Evolutionary conservation across 2,329 filamentous ascomycete species (phyloP).

Genomic region (Sclerotiophoma versabilis): DNA sequence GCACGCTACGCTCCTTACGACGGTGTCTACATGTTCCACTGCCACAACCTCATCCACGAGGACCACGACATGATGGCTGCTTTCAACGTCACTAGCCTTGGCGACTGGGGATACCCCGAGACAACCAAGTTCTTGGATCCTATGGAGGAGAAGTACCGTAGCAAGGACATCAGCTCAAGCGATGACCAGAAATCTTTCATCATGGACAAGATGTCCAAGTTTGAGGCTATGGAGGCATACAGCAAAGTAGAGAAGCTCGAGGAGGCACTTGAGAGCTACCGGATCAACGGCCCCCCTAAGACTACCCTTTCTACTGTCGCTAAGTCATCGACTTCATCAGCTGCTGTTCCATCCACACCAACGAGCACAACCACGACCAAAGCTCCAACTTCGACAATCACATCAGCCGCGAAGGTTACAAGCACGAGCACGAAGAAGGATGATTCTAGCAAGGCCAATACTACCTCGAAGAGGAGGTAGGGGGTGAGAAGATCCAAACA

Average conservation of each 20-base stretch:
- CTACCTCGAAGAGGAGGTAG: conserved; percentile 12
- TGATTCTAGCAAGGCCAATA: conserved; percentile 9
- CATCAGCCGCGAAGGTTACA: conserved; percentile 4
- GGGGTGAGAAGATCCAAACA: too few relatives aligned
- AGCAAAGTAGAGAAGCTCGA: conserved; percentile 32
- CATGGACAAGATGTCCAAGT: conserved; percentile 30
- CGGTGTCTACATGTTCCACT: conserved; percentile 60
- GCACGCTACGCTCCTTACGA: conserved; percentile 50
- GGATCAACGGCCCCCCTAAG: conserved; percentile 25
- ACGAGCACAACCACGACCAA: not conserved
- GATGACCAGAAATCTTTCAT: conserved; percentile 35
- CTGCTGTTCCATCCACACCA: not conserved
- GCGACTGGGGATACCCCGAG: conserved; percentile 42
- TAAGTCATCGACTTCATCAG: conserved; percentile 2
- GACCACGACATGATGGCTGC: conserved; percentile 57
- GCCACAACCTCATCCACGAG: conserved; percentile 57
- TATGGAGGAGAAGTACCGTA: conserved; percentile 40
- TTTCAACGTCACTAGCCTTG: conserved; percentile 52
- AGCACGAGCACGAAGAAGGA: conserved; percentile 14
- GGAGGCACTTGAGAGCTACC: conserved; percentile 38
- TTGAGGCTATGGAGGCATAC: conserved; percentile 43
- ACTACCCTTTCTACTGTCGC: conserved; percentile 27
- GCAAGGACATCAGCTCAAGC: conserved; percentile 28
- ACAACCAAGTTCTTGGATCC: conserved; percentile 45
- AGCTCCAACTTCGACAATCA: conserved; percentile 3